phyloP scores from a whole-genome alignment of 2,329 filamentous ascomycete species.

The Hymenoscyphus fructigenus region DNA sequence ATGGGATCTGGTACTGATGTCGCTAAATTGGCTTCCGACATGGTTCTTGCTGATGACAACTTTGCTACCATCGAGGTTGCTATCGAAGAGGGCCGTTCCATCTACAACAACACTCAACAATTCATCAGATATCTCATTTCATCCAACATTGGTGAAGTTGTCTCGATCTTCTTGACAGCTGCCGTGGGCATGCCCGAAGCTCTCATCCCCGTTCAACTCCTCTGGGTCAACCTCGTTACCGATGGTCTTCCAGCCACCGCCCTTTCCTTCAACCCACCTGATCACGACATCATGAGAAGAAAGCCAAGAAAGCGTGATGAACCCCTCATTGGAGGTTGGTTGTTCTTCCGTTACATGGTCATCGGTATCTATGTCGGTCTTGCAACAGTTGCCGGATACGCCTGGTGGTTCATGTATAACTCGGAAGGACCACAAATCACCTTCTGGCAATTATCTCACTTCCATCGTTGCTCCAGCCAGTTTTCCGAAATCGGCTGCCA shows the following conservation, averaged over 20 bases:
- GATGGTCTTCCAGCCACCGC: slow-evolving; percentile 96
- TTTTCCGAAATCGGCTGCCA: slow-evolving; percentile 89
- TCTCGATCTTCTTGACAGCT: slow-evolving; percentile 97
- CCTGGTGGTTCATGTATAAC: slow-evolving; percentile 99
- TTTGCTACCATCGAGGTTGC: slow-evolving; percentile 96
- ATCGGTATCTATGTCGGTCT: slow-evolving; percentile 93
- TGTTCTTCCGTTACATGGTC: slow-evolving; percentile 96
- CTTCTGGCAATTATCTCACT: slow-evolving; percentile 86
- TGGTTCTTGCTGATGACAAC: slow-evolving; percentile 98
- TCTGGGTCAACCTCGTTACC: slow-evolving; percentile 98
- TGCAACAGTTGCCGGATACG: slow-evolving; percentile 94
- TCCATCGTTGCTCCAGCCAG: slow-evolving; percentile 84
- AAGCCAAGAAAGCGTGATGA: slow-evolving; percentile 91
- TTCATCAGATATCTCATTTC: slow-evolving; percentile 99
- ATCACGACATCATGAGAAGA: slow-evolving; percentile 96
- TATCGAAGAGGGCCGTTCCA: slow-evolving; percentile 94
- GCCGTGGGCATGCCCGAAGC: slow-evolving; percentile 97
- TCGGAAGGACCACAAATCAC: slow-evolving; percentile 83
- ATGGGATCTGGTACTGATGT: slow-evolving; percentile 99
- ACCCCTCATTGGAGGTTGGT: slow-evolving; percentile 86
- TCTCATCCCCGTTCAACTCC: slow-evolving; percentile 90
- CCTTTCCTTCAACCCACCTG: slow-evolving; percentile 96
- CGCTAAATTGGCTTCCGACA: slow-evolving; percentile 92
- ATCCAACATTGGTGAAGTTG: slow-evolving; percentile 98
- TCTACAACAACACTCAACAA: slow-evolving; percentile 99